These are phyloP conservation scores for Gastrodia elata DNA, from an alignment of 106 monocot genomes.

Conservation along the genomic window DNA sequence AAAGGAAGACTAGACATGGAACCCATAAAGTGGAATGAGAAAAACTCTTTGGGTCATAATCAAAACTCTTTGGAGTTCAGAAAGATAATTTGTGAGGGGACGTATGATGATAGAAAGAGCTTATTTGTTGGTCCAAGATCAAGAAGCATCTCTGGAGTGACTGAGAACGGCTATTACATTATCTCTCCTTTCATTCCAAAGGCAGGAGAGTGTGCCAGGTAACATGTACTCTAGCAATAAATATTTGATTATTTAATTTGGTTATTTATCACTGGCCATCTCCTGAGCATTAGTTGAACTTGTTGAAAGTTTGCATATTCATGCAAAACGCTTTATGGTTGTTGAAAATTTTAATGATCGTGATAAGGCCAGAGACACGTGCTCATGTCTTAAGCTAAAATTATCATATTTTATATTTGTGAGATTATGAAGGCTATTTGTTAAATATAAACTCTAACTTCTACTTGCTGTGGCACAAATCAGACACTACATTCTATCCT, in stretches of 20 bases:
- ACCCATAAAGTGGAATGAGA: conserved; percentile 49
- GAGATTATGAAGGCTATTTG: not conserved
- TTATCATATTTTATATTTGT: not conserved
- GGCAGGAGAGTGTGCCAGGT: conserved; percentile 39
- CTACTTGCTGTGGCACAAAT: not conserved
- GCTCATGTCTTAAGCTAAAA: not conserved
- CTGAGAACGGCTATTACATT: conserved; percentile 84
- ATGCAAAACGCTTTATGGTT: not conserved
- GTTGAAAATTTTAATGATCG: not conserved
- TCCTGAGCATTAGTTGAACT: not conserved
- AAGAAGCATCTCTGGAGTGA: conserved; percentile 87
- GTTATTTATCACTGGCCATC: not conserved
- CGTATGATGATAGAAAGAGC: conserved; percentile 65
- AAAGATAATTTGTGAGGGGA: conserved; percentile 65
- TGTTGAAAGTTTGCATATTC: not conserved
- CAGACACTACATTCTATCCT: not conserved
- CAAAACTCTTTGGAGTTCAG: conserved; percentile 55
- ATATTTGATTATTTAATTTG: not conserved
- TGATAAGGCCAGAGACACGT: not conserved
- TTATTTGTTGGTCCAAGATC: conserved; percentile 88
- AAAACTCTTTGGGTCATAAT: conserved; percentile 17
- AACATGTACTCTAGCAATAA: conserved; percentile 2
- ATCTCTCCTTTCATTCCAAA: conserved; percentile 75
- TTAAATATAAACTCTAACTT: not conserved
- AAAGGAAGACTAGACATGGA: conserved; percentile 80